phyloP scores from a whole-genome alignment of 208 protist genomes.

The Leishmania aethiopica region DNA sequence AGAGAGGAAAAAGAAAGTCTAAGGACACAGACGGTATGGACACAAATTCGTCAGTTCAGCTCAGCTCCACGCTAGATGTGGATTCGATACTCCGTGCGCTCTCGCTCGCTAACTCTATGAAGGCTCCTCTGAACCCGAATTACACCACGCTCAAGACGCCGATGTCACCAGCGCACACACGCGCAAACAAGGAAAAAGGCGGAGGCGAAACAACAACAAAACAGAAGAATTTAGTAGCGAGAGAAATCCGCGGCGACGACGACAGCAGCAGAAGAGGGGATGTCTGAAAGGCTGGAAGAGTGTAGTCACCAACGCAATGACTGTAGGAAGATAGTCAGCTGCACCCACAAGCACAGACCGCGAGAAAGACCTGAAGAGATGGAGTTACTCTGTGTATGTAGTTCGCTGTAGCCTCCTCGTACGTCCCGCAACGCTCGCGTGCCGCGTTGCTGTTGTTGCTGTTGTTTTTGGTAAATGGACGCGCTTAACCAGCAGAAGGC shows the following conservation, averaged over 20 bases:
- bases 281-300: neutral
- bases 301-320: neutral
- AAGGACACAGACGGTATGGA: neutral
- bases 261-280: neutral
- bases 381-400: neutral
- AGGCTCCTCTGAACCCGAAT: neutral
- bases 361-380: neutral
- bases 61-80: neutral
- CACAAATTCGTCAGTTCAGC: neutral
- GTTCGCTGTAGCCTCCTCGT: neutral
- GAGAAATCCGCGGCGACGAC: neutral
- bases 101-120: conserved; percentile 5
- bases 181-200: neutral
- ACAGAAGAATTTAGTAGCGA: neutral
- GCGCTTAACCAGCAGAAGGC: neutral
- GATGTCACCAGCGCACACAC: neutral
- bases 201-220: neutral
- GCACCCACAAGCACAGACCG: neutral
- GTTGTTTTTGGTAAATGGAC: no score
- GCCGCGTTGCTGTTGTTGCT: neutral
- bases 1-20: neutral
- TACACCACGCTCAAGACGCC: neutral
- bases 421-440: neutral
- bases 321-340: neutral
- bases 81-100: neutral